Base-by-base conservation (phyloP, 441 rosid genomes). In the Lagerstroemia fauriei region DNA sequence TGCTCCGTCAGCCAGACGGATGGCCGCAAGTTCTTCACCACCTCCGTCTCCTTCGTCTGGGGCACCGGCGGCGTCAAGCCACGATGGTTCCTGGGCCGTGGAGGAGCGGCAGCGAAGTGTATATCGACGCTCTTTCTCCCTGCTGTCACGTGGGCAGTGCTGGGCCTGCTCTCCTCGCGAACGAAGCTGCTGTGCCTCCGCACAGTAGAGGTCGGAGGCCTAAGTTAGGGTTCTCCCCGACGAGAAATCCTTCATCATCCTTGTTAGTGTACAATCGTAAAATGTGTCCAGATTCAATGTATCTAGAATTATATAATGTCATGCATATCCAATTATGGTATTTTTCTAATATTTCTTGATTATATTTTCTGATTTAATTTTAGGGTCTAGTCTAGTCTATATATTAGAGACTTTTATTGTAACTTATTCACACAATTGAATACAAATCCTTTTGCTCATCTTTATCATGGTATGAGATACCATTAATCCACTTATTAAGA, bases 181-280 rank as follows among this genome's bases (percentile, higher is more conserved):
- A 93, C 93, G 53, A 96, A 96, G 84, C 99, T 96, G 80, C 99
- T 95, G 86, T 94, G 99, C 75, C 99, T 91, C 87, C 99, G 87
- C 78, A 86, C 86, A 5, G 90, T 86, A 59, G 82, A 47, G 11
- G 87, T 86, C 24, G 81, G 83, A 56, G 81, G 82, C 27, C 76
- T 82, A 65, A 90, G 78, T 81, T 92, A 2, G 97, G 98, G 79
- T 93, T 94, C 83, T 96, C 98, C 0, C 95, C 95, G 0, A 96
- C 99, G n/a, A 96, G 85, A 65, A 94, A 96, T 10, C 99, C 99
- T 34, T 96, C 98, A 68, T 95, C 99, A 63, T 96, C 99, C 80
- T 94, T n/a, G n/a, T n/a, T n/a, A n/a, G n/a, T n/a, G n/a, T n/a
- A n/a, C n/a, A n/a, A n/a, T n/a, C n/a, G n/a, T n/a, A n/a, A n/a